Evolutionary conservation across 805 yeast species (phyloP).

Genomic region (Wickerhamomyces alni): DNA sequence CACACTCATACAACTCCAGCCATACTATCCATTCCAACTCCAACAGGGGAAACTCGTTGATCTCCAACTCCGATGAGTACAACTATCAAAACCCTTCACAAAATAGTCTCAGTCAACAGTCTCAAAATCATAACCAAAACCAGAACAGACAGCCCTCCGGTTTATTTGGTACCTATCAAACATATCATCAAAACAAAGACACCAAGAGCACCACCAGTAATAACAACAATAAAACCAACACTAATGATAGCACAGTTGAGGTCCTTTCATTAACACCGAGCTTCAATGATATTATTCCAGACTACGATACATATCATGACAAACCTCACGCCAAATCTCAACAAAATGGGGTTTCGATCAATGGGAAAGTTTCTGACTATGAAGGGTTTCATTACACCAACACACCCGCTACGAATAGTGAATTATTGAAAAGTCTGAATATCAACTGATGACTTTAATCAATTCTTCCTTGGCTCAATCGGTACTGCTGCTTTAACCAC

Average conservation of each 20-base stretch:
- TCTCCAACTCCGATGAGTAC: background rate
- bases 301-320: conserved; percentile 2
- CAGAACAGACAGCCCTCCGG: background rate
- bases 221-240: background rate
- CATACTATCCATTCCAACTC: background rate
- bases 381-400: background rate
- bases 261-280: conserved; percentile 35
- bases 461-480: no score
- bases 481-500: no score
- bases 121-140: no score
- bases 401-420: background rate
- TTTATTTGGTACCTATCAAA: conserved; percentile 4
- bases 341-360: no score
- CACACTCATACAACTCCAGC: background rate
- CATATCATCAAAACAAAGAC: conserved; percentile 1
- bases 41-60: background rate
- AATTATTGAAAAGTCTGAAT: background rate
- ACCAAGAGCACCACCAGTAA: background rate
- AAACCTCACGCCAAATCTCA: no score
- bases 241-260: conserved; percentile 23
- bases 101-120: no score
- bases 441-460: no score
- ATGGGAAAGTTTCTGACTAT: no score
- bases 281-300: conserved; percentile 30
- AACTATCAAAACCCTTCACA: no score